phyloP scores from a whole-genome alignment of 495 filamentous ascomycete genomes.

The Aspergillus steynii region DNA sequence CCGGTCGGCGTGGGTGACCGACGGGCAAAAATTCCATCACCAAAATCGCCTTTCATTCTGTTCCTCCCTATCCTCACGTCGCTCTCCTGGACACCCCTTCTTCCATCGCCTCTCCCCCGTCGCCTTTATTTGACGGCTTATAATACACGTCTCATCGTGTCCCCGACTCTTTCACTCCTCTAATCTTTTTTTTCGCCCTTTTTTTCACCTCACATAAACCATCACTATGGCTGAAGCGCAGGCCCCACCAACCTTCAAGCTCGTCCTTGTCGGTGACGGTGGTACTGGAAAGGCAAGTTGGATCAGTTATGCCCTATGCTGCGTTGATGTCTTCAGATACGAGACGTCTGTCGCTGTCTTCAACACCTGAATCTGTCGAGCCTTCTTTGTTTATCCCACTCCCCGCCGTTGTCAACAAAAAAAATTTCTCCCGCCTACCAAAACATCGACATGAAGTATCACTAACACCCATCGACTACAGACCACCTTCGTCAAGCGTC shows the following conservation, averaged over 20 bases:
- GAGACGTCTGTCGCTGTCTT: constrained; percentile 20
- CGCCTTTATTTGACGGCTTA: constrained; percentile 20
- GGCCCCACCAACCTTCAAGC: constrained; percentile 87
- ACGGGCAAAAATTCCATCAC: constrained; percentile 52
- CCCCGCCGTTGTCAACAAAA: constrained; percentile 33
- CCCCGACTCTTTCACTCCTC: constrained; percentile 4
- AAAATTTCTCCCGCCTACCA: constrained; percentile 9
- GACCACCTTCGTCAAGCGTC: constrained; percentile 99
- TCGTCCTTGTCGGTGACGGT: constrained; percentile 99
- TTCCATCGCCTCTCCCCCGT: constrained; percentile 24
- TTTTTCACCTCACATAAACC: constrained; percentile 32
- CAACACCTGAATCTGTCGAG: constrained; percentile 26
- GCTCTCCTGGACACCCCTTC: constrained; percentile 12
- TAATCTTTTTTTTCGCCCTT: constrained; percentile 11
- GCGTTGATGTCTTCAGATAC: constrained; percentile 1
- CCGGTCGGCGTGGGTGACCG: constrained; percentile 23
- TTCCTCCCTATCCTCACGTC: constrained; percentile 24
- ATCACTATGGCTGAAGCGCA: constrained; percentile 58
- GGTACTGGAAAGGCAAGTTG: constrained; percentile 96
- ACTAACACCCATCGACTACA: constrained; percentile 43
- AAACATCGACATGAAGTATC: constrained; percentile 18
- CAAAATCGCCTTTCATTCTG: constrained; percentile 30
- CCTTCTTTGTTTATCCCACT: constrained; percentile 19
- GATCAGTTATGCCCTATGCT: background rate
- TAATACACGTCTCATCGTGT: constrained; percentile 7